Evolutionary conservation across 371 early-diverging fungal genomes (phyloP), one percentile per base, ranked within the genome.

Genomic region (Mucor plumbeus): DNA sequence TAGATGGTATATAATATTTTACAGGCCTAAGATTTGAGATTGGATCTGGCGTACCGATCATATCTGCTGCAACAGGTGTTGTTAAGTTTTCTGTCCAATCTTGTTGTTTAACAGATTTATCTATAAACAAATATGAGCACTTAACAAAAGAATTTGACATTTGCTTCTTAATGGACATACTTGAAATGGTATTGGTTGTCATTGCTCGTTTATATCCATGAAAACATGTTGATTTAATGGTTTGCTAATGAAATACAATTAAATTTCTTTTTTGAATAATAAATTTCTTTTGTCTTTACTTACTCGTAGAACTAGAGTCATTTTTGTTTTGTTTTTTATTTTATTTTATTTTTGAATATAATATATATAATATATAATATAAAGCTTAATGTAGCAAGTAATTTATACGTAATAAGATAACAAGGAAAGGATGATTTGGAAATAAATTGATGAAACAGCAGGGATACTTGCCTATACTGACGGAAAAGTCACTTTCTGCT

Each of bases 1-100:
- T 79, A 0, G 64, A 61, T 0, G 89, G 75, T 39, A 90, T 66
- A 73, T 83, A 87, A 67, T 88, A 90, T 67, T 77, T 81, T n/a
- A 90, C 84, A 15, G 90, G 90, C 26, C 92, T 82, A 61, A 92
- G 75, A 70, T 92, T 92, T 31, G 90, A 90, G 15, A 91, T 71
- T 17, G 91, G 86, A 67, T 90, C 87, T 4, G 92, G 91, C 40
- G 85, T 86, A 4, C 92, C 91, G 34, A 90, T 87, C 69, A 92
- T 81, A 57, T 84, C 84, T 13, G 77, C 76, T 35, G 70, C 76
- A 11, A 81, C 76, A 41, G 82, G 79, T 34, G 67, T 60, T 6
- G 64, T 56, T 34, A 77, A 59, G 50, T 59, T 63, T 8, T 71
- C 71, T 11, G 36, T 21, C 68, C 68, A 67, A 3, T 57, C 39